phyloP scores from a whole-genome alignment of 148 eudicot genomes.

The Beta vulgaris region DNA sequence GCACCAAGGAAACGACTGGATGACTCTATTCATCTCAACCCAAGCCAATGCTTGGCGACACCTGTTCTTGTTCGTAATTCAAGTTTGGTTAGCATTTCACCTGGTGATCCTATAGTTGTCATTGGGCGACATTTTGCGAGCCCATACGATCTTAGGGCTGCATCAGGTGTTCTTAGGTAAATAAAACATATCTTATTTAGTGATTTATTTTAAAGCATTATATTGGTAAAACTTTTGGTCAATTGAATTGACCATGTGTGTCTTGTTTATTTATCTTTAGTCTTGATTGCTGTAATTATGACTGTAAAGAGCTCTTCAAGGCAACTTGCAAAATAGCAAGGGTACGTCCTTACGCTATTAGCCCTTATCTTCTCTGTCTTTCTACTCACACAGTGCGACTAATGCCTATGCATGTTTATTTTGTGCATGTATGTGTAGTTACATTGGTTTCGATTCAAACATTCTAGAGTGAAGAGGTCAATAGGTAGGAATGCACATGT shows the following conservation, averaged over 20 bases:
- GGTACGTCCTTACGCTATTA: neutral
- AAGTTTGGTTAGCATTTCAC: neutral
- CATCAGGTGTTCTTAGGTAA: constrained; percentile 6
- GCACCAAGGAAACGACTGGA: neutral
- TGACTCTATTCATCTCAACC: constrained; percentile 4
- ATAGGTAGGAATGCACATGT: neutral
- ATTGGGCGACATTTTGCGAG: constrained; percentile 9
- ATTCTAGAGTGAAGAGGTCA: neutral
- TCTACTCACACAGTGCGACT: neutral
- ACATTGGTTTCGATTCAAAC: neutral
- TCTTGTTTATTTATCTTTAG: neutral
- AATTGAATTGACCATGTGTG: neutral
- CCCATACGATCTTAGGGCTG: constrained; percentile 11
- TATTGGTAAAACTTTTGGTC: neutral
- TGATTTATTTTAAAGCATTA: neutral
- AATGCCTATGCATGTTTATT: neutral
- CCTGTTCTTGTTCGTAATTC: neutral
- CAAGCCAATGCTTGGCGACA: neutral
- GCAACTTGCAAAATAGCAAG: constrained; percentile 1
- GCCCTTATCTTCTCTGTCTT: neutral
- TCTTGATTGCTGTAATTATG: constrained; percentile 18
- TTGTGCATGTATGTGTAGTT: neutral
- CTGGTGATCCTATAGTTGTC: neutral
- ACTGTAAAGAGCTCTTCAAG: constrained; percentile 7
- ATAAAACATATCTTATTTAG: neutral